Evolutionary conservation across 2,329 filamentous ascomycete genomes (phyloP).

Genomic region (Xylaria sp.): DNA sequence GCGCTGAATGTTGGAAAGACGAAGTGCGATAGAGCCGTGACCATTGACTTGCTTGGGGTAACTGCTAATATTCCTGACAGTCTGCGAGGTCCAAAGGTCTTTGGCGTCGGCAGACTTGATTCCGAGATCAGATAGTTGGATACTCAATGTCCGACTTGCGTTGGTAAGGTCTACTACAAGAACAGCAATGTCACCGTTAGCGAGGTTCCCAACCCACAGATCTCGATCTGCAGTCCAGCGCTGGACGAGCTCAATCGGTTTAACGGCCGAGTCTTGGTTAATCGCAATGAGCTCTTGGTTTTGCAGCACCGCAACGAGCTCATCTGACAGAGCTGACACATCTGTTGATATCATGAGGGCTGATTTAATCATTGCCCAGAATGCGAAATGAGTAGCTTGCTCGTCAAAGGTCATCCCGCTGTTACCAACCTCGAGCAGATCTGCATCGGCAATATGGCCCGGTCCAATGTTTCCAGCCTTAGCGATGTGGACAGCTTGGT

Average conservation of each 20-base stretch:
- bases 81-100: slow-evolving; percentile 27
- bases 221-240: slow-evolving; percentile 32
- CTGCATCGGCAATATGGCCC: slow-evolving; percentile 30
- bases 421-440: slow-evolving; percentile 34
- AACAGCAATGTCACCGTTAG: slow-evolving; percentile 32
- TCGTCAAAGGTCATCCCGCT: slow-evolving; percentile 33
- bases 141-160: slow-evolving; percentile 22
- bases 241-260: slow-evolving; percentile 32
- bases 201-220: slow-evolving; percentile 27
- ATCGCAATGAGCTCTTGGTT: slow-evolving; percentile 32
- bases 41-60: slow-evolving; percentile 30
- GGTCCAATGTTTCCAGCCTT: slow-evolving; percentile 28
- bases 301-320: slow-evolving; percentile 29
- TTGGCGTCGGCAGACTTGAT: slow-evolving; percentile 31
- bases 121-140: slow-evolving; percentile 25
- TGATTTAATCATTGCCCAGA: slow-evolving; percentile 33
- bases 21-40: slow-evolving; percentile 31
- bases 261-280: slow-evolving; percentile 31
- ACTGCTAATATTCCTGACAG: neutral
- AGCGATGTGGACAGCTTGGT: slow-evolving; percentile 33
- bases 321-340: slow-evolving; percentile 19
- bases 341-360: slow-evolving; percentile 35
- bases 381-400: slow-evolving; percentile 33
- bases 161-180: slow-evolving; percentile 33
- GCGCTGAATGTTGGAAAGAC: slow-evolving; percentile 29